Percentiles rank a stretch among this genome's conserved stretches.
Conservation (phyloP, 2,329 filamentous ascomycete species). For the Diaporthe australafricana region DNA sequence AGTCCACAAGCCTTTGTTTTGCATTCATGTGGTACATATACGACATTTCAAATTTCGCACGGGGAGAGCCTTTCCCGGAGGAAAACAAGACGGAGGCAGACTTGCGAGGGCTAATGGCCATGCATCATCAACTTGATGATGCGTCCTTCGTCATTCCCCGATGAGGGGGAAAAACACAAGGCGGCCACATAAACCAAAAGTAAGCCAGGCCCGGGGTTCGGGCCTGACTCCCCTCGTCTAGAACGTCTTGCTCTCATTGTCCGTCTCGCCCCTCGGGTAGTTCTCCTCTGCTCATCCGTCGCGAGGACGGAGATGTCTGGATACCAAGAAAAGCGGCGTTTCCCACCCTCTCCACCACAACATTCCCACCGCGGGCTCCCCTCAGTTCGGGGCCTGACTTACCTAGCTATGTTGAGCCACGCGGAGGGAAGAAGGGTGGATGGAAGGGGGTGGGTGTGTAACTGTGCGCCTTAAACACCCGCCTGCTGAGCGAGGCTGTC, state of each 20-base stretch:
- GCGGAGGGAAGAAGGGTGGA: not conserved
- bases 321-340: not conserved
- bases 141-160: not conserved
- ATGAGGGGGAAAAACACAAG: not conserved
- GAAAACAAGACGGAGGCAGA: not conserved
- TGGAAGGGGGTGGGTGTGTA: not conserved
- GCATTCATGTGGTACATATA: not conserved
- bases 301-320: not conserved
- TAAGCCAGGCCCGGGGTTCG: not conserved
- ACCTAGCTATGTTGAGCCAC: not conserved
- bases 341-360: too few relatives aligned
- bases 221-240: not conserved
- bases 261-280: not conserved
- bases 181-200: not conserved
- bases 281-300: not conserved
- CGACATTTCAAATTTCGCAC: not conserved
- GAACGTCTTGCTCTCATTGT: not conserved
- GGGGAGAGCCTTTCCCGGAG: not conserved
- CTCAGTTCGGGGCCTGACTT: not conserved
- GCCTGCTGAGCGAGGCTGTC: not conserved
- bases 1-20: not conserved
- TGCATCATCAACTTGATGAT: slow-evolving; percentile 13
- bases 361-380: not conserved
- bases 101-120: not conserved
- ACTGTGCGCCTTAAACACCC: not conserved